Evolutionary conservation across 441 rosid species (phyloP).

Genomic region (Erodium texanum): DNA sequence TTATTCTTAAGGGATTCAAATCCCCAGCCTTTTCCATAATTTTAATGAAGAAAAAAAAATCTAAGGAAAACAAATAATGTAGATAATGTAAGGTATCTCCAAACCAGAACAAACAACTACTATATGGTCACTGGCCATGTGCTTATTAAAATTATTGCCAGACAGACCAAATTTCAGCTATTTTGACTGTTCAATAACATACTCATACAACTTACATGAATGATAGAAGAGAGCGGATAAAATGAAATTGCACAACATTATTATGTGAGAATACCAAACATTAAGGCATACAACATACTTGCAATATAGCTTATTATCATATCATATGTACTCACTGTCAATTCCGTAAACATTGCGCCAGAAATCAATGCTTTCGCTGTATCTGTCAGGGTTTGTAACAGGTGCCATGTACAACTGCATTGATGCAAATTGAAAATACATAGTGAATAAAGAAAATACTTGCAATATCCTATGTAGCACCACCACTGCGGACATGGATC

Average conservation of each 20-base stretch:
- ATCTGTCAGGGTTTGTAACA: conserved; percentile 84
- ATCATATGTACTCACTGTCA: conserved; percentile 55
- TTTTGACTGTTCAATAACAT: neutral
- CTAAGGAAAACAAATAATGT: neutral
- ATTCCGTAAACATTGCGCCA: conserved; percentile 98
- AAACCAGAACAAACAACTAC: neutral
- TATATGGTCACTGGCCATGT: neutral
- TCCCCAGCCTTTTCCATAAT: neutral
- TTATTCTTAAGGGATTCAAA: conserved; percentile 4
- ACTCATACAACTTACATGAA: neutral
- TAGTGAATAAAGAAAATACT: neutral
- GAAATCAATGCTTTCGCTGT: conserved; percentile 78
- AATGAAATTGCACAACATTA: too few species aligned
- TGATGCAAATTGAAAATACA: neutral
- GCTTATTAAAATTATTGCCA: neutral
- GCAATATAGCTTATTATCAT: too few species aligned
- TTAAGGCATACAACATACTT: too few species aligned
- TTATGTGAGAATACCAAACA: too few species aligned
- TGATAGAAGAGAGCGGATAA: neutral
- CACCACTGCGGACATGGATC: neutral
- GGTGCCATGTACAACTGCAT: conserved; percentile 95
- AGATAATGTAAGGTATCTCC: neutral
- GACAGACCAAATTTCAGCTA: neutral
- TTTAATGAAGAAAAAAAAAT: neutral
- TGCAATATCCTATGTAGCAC: neutral